A percentile compares a stretch with the other conserved stretches of the same genome.
Conservation (phyloP, 768 basidiomycete species). For the Boletus reticulatus region DNA sequence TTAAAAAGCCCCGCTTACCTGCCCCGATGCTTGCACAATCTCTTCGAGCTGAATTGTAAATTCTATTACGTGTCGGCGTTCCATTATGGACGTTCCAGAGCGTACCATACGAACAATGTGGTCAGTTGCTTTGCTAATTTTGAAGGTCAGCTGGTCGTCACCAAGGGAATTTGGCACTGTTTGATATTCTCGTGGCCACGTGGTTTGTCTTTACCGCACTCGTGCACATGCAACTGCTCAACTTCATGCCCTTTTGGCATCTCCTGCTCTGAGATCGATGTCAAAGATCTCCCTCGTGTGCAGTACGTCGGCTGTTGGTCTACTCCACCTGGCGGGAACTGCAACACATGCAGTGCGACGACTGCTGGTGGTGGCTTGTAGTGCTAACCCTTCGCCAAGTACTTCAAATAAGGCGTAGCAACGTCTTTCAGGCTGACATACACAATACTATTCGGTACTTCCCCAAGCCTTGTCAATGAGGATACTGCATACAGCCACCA, state of each 20-base stretch:
- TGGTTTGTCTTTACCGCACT: too few species aligned
- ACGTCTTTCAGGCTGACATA: not conserved
- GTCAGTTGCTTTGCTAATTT: too few species aligned
- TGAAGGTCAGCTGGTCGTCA: not conserved
- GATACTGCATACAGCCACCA: not conserved
- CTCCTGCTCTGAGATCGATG: not conserved
- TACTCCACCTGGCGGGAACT: not conserved
- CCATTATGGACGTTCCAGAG: not conserved
- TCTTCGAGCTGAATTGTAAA: not conserved
- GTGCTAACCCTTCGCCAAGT: too few species aligned
- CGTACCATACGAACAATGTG: too few species aligned
- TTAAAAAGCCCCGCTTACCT: too few species aligned
- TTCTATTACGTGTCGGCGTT: not conserved
- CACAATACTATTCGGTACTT: too few species aligned
- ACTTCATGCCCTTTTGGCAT: not conserved
- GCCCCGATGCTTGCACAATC: not conserved
- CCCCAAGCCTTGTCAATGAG: not conserved
- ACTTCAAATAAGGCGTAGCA: conserved; percentile 3
- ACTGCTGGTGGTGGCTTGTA: too few species aligned
- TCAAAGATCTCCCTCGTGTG: not conserved
- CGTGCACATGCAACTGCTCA: not conserved
- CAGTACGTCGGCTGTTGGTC: not conserved
- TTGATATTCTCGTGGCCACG: not conserved
- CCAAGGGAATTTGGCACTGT: too few species aligned
- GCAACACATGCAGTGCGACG: not conserved